Percentiles rank a stretch among this genome's conserved stretches.
Conservation (phyloP, 768 basidiomycete genomes). For the Artomyces pyxidatus region DNA sequence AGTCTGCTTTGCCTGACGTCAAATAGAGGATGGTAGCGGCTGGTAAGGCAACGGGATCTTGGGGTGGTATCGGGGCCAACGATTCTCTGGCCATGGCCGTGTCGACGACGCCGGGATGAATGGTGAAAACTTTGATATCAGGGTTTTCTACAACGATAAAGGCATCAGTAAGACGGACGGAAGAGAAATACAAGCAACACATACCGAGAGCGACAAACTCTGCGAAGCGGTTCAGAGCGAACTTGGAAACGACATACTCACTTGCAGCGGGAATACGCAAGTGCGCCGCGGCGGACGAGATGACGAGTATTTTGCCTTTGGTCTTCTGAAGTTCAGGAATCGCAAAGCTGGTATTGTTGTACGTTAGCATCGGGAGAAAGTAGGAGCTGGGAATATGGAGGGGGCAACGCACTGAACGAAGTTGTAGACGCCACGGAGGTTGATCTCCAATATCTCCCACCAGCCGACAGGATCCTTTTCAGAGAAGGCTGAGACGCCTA, state of each 20-base stretch:
- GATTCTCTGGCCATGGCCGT: background rate
- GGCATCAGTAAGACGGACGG: too few relatives aligned
- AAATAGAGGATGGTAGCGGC: background rate
- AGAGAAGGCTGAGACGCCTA: background rate
- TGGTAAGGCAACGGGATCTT: background rate
- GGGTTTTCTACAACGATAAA: background rate
- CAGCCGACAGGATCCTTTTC: slow-evolving; percentile 2
- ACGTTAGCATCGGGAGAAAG: background rate
- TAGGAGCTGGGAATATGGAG: background rate
- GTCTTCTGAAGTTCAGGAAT: too few relatives aligned
- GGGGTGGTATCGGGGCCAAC: background rate
- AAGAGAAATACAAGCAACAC: background rate
- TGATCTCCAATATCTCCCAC: slow-evolving; percentile 5
- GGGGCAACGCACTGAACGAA: slow-evolving; percentile 6
- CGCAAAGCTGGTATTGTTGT: too few relatives aligned
- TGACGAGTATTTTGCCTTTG: too few relatives aligned
- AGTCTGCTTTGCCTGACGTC: slow-evolving; percentile 6
- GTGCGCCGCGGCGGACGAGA: too few relatives aligned
- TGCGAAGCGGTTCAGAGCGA: too few relatives aligned
- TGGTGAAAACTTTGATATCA: background rate
- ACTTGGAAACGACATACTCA: too few relatives aligned
- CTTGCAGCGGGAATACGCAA: too few relatives aligned
- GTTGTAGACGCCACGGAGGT: slow-evolving; percentile 5
- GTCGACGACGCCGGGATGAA: slow-evolving; percentile 3
- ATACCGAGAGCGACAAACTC: too few relatives aligned